Conservation (phyloP, 1,139 yeast genomes). For the Pichia sp. region DNA sequence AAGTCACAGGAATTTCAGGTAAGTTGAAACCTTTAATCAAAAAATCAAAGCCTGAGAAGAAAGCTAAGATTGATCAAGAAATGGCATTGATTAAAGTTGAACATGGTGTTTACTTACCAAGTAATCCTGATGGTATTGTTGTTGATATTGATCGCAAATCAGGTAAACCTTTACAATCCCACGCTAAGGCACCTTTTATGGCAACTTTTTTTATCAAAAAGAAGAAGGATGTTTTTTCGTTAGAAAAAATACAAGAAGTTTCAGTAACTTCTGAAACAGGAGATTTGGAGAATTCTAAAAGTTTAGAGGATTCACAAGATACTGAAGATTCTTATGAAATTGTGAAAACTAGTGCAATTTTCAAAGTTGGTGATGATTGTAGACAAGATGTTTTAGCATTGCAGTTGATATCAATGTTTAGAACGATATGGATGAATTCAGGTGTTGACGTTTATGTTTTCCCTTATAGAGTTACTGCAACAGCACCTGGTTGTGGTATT, state of each 20-base stretch:
- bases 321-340: conserved; percentile 27
- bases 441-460: conserved; percentile 88
- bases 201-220: conserved; percentile 84
- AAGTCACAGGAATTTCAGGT: conserved; percentile 89
- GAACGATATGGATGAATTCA: conserved; percentile 80
- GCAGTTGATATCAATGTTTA: conserved; percentile 84
- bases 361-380: conserved; percentile 98
- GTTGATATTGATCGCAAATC: conserved; percentile 86
- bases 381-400: conserved; percentile 94
- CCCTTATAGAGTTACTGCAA: conserved; percentile 94
- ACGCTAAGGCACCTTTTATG: conserved; percentile 98
- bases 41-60: conserved; percentile 92
- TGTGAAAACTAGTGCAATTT: conserved; percentile 73
- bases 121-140: conserved; percentile 94
- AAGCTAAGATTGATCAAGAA: conserved; percentile 92
- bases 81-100: conserved; percentile 74
- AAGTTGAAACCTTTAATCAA: conserved; percentile 89
- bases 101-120: conserved; percentile 87
- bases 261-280: background rate
- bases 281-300: background rate
- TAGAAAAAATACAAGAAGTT: conserved; percentile 22
- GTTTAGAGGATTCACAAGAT: background rate
- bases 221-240: conserved; percentile 40
- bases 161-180: conserved; percentile 95
- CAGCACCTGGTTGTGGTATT: conserved; percentile 99